phyloP scores from a whole-genome alignment of 2,329 filamentous ascomycete genomes.

The Talaromyces piceae region DNA sequence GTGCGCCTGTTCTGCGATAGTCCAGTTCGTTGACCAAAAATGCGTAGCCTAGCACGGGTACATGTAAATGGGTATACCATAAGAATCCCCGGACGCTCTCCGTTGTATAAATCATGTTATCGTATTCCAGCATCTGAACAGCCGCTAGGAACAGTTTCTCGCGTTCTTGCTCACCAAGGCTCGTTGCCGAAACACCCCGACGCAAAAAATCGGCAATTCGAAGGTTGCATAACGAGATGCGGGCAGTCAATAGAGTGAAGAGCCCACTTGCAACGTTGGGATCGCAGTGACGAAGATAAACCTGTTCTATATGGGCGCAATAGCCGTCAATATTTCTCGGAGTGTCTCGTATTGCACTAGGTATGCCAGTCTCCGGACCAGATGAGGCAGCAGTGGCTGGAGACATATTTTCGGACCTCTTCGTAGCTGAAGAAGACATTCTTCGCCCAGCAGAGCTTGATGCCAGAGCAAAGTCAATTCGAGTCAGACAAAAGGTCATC shows the following conservation, averaged over 20 bases:
- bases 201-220: constrained; percentile 12
- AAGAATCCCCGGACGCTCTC: constrained; percentile 47
- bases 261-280: constrained; percentile 52
- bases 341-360: neutral
- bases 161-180: constrained; percentile 31
- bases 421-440: neutral
- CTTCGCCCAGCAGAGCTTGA: neutral
- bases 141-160: constrained; percentile 49
- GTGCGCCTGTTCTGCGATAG: constrained; percentile 45
- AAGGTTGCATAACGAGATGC: constrained; percentile 45
- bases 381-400: neutral
- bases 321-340: constrained; percentile 44
- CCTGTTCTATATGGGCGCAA: constrained; percentile 49
- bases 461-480: constrained; percentile 1
- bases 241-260: constrained; percentile 53
- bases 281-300: constrained; percentile 51
- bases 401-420: neutral
- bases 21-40: constrained; percentile 52
- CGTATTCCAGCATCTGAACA: constrained; percentile 53
- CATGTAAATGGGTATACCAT: constrained; percentile 55
- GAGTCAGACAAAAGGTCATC: constrained; percentile 32
- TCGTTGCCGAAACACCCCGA: constrained; percentile 1
- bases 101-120: constrained; percentile 49
- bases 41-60: constrained; percentile 56
- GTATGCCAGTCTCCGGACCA: neutral